A percentile compares a stretch with the other conserved stretches of the same genome.
Evolutionary conservation across 768 basidiomycete genomes (phyloP).

Genomic region (Pisolithus tinctorius): DNA sequence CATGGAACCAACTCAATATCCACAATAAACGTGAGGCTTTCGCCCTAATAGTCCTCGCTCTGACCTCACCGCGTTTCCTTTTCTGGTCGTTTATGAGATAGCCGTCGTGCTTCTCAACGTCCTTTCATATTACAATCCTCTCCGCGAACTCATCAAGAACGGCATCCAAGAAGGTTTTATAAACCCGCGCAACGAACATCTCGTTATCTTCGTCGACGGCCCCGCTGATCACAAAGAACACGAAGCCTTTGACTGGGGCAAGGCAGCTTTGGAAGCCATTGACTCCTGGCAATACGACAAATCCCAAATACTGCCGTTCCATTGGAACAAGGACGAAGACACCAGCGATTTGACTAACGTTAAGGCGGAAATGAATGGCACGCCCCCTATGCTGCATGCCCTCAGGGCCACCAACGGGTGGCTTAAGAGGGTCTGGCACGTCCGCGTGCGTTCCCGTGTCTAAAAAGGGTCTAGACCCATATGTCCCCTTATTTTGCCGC

Average conservation of each 20-base stretch:
- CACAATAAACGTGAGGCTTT: constrained; percentile 66
- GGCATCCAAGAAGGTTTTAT: constrained; percentile 75
- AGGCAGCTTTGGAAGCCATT: constrained; percentile 56
- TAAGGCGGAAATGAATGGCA: constrained; percentile 15
- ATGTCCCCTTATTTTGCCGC: background rate
- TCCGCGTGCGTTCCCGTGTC: constrained; percentile 19
- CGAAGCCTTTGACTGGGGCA: constrained; percentile 71
- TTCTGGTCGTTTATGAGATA: constrained; percentile 22
- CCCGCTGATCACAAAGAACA: constrained; percentile 48
- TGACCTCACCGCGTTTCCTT: background rate
- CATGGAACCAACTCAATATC: constrained; percentile 91
- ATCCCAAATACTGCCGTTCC: constrained; percentile 31
- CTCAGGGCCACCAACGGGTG: constrained; percentile 21
- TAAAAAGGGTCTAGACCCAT: constrained; percentile 3
- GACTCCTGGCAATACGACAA: constrained; percentile 47
- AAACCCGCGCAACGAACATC: constrained; percentile 44
- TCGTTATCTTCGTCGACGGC: constrained; percentile 74
- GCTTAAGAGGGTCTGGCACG: constrained; percentile 30
- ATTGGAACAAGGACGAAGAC: constrained; percentile 42
- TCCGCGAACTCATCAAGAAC: constrained; percentile 66
- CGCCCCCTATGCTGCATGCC: constrained; percentile 11
- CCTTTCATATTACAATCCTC: constrained; percentile 71
- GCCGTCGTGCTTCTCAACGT: constrained; percentile 88
- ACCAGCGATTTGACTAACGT: constrained; percentile 20
- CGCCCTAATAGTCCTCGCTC: background rate